phyloP scores from a whole-genome alignment of 2,329 filamentous ascomycete species.

The Trichoderma simmonsii region DNA sequence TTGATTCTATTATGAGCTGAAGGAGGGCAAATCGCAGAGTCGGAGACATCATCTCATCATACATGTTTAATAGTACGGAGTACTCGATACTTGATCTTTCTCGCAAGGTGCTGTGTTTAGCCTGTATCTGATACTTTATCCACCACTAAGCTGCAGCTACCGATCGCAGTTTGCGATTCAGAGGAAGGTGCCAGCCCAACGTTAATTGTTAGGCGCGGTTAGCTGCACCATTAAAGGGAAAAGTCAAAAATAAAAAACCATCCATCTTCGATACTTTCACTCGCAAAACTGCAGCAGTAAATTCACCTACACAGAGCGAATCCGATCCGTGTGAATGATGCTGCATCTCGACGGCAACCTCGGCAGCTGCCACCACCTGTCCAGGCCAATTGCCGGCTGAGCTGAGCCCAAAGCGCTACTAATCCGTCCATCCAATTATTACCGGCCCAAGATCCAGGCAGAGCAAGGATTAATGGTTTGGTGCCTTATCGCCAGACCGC shows the following conservation, averaged over 20 bases:
- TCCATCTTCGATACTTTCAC: not conserved
- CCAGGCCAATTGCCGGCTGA: not conserved
- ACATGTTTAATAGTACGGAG: not conserved
- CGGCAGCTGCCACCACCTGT: slow-evolving; percentile 9
- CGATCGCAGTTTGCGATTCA: not conserved
- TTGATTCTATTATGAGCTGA: not conserved
- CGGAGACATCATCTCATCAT: not conserved
- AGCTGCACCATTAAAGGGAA: not conserved
- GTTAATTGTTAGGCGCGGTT: not conserved
- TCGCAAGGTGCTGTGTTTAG: not conserved
- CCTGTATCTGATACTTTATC: not conserved
- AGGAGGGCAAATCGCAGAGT: not conserved
- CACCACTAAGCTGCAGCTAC: not conserved
- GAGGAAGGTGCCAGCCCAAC: not conserved
- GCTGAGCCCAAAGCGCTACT: not conserved
- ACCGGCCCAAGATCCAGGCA: not conserved
- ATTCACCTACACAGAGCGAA: not conserved
- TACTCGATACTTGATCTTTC: not conserved
- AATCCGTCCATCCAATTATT: not conserved
- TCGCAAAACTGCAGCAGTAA: not conserved
- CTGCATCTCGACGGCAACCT: not conserved
- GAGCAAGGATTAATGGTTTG: slow-evolving; percentile 23
- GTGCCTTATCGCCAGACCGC: slow-evolving; percentile 20
- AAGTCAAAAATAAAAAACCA: not conserved
- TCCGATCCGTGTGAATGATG: not conserved